Base-by-base conservation (phyloP, 495 filamentous ascomycete species). In the Penicillium riverlandense region DNA sequence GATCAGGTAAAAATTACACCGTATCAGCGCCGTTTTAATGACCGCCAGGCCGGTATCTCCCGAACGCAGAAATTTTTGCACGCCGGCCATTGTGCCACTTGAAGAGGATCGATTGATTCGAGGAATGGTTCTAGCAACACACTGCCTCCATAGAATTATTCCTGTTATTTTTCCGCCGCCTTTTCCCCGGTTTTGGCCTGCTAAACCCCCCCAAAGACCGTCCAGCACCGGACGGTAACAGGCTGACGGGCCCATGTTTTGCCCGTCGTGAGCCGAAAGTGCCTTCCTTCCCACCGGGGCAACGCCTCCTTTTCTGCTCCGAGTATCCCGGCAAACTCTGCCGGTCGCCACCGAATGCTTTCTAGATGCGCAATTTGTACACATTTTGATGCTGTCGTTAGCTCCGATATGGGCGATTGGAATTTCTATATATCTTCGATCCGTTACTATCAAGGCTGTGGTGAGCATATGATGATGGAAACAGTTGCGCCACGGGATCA, bases 31-130 rank as follows among this genome's bases (percentile, higher is more conserved):
- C 22, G 22, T 22, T 22, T 22, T 22, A 4, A 4, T 22, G 3
- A 22, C 22, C 2, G 22, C 22, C 22, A 22, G 22, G 61, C 67
- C 67, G 69, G 69, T 52, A 68, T 72, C 61, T 70, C 65, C 69
- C 69, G 69, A 72, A 57, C 55, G 48, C 54, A 41, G 52, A 57
- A 62, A 52, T 36, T 47, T 56, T 47, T 59, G 50, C 41, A 45
- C n/a, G 36, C 37, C 45, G 36, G 47, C 41, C 50, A 53, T 35
- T 12, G 36, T 28, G 32, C 32, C 14, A 27, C 6, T 29, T 36
- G 12, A 11, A 39, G 30, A 22, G 22, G 22, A 6, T 22, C 2
- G 3, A 3, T 22, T 22, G 22, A 6, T 22, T 22, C 22, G 22
- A 22, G 22, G 22, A 3, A 6, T 22, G 22, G 22, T 22, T 22